These are phyloP conservation scores for Brassica nigra DNA, from an alignment of 345 rosid genomes.

Conservation along the genomic window DNA sequence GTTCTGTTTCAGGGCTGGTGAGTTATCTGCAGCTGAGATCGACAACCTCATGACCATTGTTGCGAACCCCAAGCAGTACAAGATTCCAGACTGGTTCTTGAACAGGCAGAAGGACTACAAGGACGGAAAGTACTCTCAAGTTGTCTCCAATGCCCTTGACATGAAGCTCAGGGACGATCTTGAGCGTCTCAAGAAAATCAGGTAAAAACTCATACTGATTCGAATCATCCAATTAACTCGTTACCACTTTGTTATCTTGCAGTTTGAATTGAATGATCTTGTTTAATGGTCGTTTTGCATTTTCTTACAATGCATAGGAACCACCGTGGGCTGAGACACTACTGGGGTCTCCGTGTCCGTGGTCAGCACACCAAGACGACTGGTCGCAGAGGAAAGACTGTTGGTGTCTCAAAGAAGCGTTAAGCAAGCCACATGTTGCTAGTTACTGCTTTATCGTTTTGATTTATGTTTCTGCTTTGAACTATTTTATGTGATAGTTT, in stretches of 20 bases:
- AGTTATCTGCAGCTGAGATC: constrained; percentile 65
- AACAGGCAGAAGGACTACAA: constrained; percentile 93
- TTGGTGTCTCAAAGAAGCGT: constrained; percentile 55
- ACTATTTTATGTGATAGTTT: not conserved
- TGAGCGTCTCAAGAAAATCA: constrained; percentile 80
- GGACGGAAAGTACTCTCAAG: constrained; percentile 85
- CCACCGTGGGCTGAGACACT: constrained; percentile 72
- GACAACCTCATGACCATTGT: constrained; percentile 76
- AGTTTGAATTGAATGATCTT: not conserved
- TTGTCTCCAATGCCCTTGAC: constrained; percentile 82
- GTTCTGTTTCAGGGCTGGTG: constrained; percentile 62
- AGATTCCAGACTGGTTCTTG: constrained; percentile 89
- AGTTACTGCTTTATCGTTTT: constrained; percentile 3
- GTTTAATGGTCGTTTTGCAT: not conserved
- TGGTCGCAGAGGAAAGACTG: constrained; percentile 65
- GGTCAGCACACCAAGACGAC: constrained; percentile 70
- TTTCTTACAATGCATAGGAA: constrained; percentile 5
- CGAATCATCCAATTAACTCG: not conserved
- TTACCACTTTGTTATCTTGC: not conserved
- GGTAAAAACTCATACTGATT: constrained; percentile 37
- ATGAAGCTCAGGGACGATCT: constrained; percentile 92
- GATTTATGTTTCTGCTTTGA: not conserved
- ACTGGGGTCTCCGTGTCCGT: constrained; percentile 72
- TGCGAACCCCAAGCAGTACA: constrained; percentile 83
- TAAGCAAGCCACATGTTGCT: not conserved